Percentiles rank a stretch among this genome's conserved stretches.
Evolutionary conservation across 108 stramenopile species (phyloP).

Genomic region (Chaetoceros tenuissimus): DNA sequence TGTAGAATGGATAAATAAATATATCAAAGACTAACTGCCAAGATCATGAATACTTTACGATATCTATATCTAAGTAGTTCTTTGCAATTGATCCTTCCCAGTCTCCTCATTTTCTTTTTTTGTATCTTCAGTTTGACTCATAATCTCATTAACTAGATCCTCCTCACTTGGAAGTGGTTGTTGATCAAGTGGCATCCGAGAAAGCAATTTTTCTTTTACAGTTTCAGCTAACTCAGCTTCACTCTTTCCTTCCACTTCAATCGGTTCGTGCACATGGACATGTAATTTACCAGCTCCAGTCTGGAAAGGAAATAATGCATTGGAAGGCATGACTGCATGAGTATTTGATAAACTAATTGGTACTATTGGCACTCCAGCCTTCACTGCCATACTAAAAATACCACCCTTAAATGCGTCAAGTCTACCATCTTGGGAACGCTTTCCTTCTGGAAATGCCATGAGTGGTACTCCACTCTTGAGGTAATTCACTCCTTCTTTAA

Average conservation of each 20-base stretch:
- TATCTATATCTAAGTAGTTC: too few relatives aligned
- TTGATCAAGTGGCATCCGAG: constrained; percentile 6
- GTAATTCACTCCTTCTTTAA: constrained; percentile 56
- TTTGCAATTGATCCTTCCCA: too few relatives aligned
- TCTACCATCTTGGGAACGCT: constrained; percentile 56
- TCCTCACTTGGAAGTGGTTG: not conserved
- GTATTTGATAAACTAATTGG: constrained; percentile 70
- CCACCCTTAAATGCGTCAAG: constrained; percentile 81
- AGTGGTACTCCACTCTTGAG: constrained; percentile 59
- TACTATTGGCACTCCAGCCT: constrained; percentile 66
- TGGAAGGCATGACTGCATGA: constrained; percentile 60
- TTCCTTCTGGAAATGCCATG: constrained; percentile 81
- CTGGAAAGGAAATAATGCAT: constrained; percentile 58
- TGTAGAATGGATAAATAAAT: too few relatives aligned
- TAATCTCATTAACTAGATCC: too few relatives aligned
- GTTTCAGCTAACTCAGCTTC: constrained; percentile 49
- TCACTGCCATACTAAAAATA: constrained; percentile 59
- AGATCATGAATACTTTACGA: too few relatives aligned
- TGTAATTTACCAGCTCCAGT: constrained; percentile 52
- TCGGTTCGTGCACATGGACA: constrained; percentile 61
- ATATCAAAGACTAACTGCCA: too few relatives aligned
- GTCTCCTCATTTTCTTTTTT: too few relatives aligned
- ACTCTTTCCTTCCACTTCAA: constrained; percentile 44
- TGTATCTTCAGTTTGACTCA: too few relatives aligned
- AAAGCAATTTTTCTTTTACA: constrained; percentile 6